These are phyloP conservation scores for Pestalotiopsis sp. DNA, from an alignment of 2,329 filamentous ascomycete species.

Conservation along the genomic window DNA sequence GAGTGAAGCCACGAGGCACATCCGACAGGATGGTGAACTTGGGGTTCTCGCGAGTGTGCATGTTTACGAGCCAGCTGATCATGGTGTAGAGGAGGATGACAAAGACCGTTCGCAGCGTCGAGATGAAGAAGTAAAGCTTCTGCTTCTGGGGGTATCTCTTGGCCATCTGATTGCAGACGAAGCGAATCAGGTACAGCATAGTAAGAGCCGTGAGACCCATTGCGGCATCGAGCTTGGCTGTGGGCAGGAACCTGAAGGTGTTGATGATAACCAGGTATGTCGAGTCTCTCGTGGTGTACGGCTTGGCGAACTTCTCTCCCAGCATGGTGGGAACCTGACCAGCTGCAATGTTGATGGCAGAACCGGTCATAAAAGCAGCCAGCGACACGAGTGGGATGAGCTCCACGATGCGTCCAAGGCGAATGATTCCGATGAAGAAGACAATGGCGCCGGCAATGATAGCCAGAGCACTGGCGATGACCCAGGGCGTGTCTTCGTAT, in stretches of 20 bases:
- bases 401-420: slow-evolving; percentile 88
- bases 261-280: slow-evolving; percentile 86
- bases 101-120: slow-evolving; percentile 86
- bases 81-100: slow-evolving; percentile 90
- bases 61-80: slow-evolving; percentile 84
- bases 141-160: slow-evolving; percentile 68
- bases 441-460: slow-evolving; percentile 79
- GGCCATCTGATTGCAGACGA: slow-evolving; percentile 61
- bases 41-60: slow-evolving; percentile 61
- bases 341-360: slow-evolving; percentile 81
- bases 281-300: slow-evolving; percentile 72
- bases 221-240: slow-evolving; percentile 74
- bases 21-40: slow-evolving; percentile 71
- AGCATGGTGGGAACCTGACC: slow-evolving; percentile 83
- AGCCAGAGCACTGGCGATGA: slow-evolving; percentile 76
- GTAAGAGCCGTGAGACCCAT: slow-evolving; percentile 82
- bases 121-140: slow-evolving; percentile 85
- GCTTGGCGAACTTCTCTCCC: slow-evolving; percentile 59
- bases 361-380: slow-evolving; percentile 96
- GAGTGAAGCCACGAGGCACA: slow-evolving; percentile 84
- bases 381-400: slow-evolving; percentile 89
- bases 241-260: slow-evolving; percentile 69
- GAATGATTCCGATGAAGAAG: slow-evolving; percentile 72
- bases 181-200: slow-evolving; percentile 76
- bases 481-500: slow-evolving; percentile 48